A percentile compares a stretch with the other conserved stretches of the same genome.
These are phyloP conservation scores for Gyromitra esculenta DNA, from an alignment of 2,329 filamentous ascomycete species.

Conservation along the genomic window DNA sequence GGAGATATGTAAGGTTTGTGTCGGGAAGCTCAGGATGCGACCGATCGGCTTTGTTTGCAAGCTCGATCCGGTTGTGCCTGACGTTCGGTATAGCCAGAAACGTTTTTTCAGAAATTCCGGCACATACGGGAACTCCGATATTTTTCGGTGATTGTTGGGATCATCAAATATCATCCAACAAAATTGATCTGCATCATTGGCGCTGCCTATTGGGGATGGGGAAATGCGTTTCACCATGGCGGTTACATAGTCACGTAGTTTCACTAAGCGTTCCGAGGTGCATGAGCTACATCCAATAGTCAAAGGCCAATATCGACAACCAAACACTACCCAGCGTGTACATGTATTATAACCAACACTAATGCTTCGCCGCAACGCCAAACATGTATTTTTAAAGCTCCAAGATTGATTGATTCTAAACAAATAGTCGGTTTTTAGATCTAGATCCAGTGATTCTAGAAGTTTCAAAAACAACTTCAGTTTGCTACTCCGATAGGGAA, in stretches of 20 bases:
- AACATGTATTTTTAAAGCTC: neutral
- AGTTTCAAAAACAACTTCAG: neutral
- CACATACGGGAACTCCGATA: neutral
- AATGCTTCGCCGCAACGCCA: neutral
- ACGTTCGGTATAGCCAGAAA: slow-evolving; percentile 29
- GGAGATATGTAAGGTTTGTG: slow-evolving; percentile 20
- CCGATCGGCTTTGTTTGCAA: slow-evolving; percentile 40
- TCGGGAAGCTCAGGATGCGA: slow-evolving; percentile 32
- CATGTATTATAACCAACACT: neutral
- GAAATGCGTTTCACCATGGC: neutral
- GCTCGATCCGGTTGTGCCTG: slow-evolving; percentile 32
- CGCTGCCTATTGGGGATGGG: too few species aligned
- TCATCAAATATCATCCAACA: slow-evolving; percentile 22
- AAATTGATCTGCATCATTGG: neutral
- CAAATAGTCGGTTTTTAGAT: neutral
- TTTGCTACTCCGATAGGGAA: neutral
- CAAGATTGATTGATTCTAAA: neutral
- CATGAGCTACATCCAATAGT: slow-evolving; percentile 3
- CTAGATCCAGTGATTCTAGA: neutral
- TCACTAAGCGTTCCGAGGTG: slow-evolving; percentile 7
- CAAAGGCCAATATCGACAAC: neutral
- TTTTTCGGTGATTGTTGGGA: neutral
- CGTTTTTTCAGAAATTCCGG: neutral
- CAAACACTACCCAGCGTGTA: neutral
- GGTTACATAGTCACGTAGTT: neutral